A percentile compares a stretch with the other conserved stretches of the same genome.
phyloP scores from a whole-genome alignment of 2,329 filamentous ascomycete genomes.

The Phialophora tarda region DNA sequence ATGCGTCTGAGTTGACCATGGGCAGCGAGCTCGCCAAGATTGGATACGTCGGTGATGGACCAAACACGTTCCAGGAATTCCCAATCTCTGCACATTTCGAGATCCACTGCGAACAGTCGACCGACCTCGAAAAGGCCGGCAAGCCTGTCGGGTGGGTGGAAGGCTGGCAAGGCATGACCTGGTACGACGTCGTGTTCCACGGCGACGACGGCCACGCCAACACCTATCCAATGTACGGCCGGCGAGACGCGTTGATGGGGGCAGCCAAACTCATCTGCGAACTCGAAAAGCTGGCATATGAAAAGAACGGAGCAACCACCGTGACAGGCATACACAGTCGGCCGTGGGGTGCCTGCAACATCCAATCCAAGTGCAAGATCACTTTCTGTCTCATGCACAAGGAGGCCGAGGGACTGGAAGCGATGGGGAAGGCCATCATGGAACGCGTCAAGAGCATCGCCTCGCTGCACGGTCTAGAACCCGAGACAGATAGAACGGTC shows the following conservation, averaged over 20 bases:
- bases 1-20: conserved; percentile 54
- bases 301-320: conserved; percentile 5
- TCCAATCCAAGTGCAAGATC: conserved; percentile 1
- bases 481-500: conserved; percentile 35
- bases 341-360: conserved; percentile 7
- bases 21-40: conserved; percentile 72
- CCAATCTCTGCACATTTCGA: conserved; percentile 82
- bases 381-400: conserved; percentile 1
- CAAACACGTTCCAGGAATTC: conserved; percentile 57
- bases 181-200: conserved; percentile 70
- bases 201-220: conserved; percentile 76
- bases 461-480: conserved; percentile 36
- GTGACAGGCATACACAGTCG: conserved; percentile 1
- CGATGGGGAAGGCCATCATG: conserved; percentile 39
- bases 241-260: conserved; percentile 71
- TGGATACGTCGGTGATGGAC: conserved; percentile 66
- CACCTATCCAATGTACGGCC: conserved; percentile 70
- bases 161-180: conserved; percentile 75
- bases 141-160: conserved; percentile 72
- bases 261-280: conserved; percentile 56
- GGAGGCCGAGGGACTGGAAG: conserved; percentile 27
- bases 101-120: conserved; percentile 83
- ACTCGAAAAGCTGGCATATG: conserved; percentile 6
- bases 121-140: conserved; percentile 69
- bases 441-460: conserved; percentile 33